Evolutionary conservation across 768 basidiomycete genomes (phyloP), one percentile per base, ranked within the genome.

Genomic region (Suillus weaverae): DNA sequence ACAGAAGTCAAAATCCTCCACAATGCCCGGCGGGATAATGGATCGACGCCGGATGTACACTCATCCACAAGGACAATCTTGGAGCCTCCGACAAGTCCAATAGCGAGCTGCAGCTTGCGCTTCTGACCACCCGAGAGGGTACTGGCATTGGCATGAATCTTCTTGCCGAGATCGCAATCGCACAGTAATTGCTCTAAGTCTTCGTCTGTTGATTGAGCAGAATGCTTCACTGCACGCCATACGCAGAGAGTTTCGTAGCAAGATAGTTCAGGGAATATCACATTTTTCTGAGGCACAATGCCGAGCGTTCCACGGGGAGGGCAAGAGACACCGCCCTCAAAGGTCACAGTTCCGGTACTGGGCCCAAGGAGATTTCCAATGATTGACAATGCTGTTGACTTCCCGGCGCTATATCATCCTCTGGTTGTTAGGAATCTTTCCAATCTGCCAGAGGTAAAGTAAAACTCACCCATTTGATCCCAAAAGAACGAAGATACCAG

Each of bases 281-380:
- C 91, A 69, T 94, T 92, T 78, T 90, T 92, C 77, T 93, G 91
- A 1, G 91, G 90, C 0, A 91, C 90, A 64, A 94, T 88, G 2
- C 92, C 91, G 20, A 94, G 72, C 0, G 84, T 84, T 8, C 90
- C 90, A 0, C 85, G 86, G 5, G 87, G 79, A 8, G 89, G 87
- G 35, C 78, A 79, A 46, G 81, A 70, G 20, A 77, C 73, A 0
- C 86, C 86, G 41, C 86, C 86, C 69, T 84, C 85, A 64, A 81
- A 84, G 0, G 80, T 77, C 20, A 93, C 79, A 3, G 80, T 78
- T 38, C 92, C 92, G 32, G 81, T 76, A 5, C 85, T 87, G 22
- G 81, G 83, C 7, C 84, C 85, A 10, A 86, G 74, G 13, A 94
- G 79, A 3, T 87, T 85, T 4, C 83, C 90, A 13, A 93, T 76